Base-by-base conservation (phyloP, 441 rosid species). In the Gossypium schwendimanii region DNA sequence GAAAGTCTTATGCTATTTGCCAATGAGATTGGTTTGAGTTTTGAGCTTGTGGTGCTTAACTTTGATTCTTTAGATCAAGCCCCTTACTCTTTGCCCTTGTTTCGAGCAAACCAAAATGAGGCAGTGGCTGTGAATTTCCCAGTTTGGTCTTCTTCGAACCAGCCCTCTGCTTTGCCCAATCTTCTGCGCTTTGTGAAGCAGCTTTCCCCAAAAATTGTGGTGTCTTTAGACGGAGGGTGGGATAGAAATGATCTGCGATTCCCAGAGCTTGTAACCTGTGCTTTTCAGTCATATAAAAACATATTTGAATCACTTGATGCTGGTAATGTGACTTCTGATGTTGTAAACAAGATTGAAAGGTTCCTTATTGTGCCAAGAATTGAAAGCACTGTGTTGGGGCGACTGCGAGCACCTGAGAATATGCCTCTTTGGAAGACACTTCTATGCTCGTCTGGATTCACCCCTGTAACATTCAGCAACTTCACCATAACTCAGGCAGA, bases 261-360 rank as follows among this genome's bases (percentile, higher is more conserved):
- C 54, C 77, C 92, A 0, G 84, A 88, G 1, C 89, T 87, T 47
- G 23, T 90, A 44, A 61, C 80, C 15, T 85, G 84, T 31, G 83
- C 91, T 17, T 75, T 85, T 4, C 87, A 90, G 75, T 82, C 87
- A 23, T 83, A 82, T 64, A 72, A 74, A 18, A 70, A 78, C 74
- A 76, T 89, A 36, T 49, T 88, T 21, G 92, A 90, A 60, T 90
- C 94, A 4, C 78, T 89, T 18, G 95, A 88, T 73, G 89, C 89
- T 63, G 87, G 76, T 8, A 85, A 81, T 61, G 81, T 78, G 74
- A 70, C 74, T 44, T 55, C 77, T 2, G 95, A 88, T 31, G 78
- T 75, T 6, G 70, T 82, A 68, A 78, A 81, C 76, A 88, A 83
- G 84, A 88, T 90, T 11, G 95, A 88, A 78, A 82, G 77, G 83